phyloP scores from a whole-genome alignment of 768 basidiomycete genomes.

The Boletus speciosus region DNA sequence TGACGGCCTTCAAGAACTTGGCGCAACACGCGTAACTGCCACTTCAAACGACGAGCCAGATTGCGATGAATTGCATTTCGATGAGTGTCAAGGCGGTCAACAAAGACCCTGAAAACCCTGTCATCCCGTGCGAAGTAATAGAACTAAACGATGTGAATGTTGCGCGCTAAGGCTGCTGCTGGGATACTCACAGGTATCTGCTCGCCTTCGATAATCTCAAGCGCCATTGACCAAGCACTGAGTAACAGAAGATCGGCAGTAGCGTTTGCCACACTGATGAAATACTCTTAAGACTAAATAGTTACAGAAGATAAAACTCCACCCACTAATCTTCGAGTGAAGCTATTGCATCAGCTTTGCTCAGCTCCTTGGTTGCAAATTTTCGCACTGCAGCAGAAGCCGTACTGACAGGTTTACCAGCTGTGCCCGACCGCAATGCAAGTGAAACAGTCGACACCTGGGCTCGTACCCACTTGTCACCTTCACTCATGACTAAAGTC shows the following conservation, averaged over 20 bases:
- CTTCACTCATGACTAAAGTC: slow-evolving; percentile 95
- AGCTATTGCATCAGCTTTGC: slow-evolving; percentile 73
- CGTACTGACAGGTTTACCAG: slow-evolving; percentile 69
- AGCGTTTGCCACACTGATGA: slow-evolving; percentile 77
- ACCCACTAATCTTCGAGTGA: slow-evolving; percentile 87
- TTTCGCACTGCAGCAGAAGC: slow-evolving; percentile 76
- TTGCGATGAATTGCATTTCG: slow-evolving; percentile 45
- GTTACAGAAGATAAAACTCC: background rate
- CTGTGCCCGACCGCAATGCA: slow-evolving; percentile 63
- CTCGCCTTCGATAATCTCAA: slow-evolving; percentile 57
- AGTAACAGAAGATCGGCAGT: slow-evolving; percentile 81
- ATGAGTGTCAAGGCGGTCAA: slow-evolving; percentile 37
- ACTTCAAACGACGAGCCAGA: slow-evolving; percentile 56
- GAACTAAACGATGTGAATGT: slow-evolving; percentile 36
- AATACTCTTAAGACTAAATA: background rate
- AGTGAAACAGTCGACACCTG: slow-evolving; percentile 66
- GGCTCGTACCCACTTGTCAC: slow-evolving; percentile 81
- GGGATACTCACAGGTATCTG: slow-evolving; percentile 61
- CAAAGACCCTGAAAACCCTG: slow-evolving; percentile 72
- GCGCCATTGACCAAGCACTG: slow-evolving; percentile 70
- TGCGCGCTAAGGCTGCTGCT: background rate
- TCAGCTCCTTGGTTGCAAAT: slow-evolving; percentile 85
- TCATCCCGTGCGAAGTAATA: slow-evolving; percentile 94
- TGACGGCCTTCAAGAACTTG: slow-evolving; percentile 64
- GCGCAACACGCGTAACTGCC: slow-evolving; percentile 65